Evolutionary conservation across 2,329 filamentous ascomycete genomes (phyloP).

Genomic region (Aspergillus ustus): DNA sequence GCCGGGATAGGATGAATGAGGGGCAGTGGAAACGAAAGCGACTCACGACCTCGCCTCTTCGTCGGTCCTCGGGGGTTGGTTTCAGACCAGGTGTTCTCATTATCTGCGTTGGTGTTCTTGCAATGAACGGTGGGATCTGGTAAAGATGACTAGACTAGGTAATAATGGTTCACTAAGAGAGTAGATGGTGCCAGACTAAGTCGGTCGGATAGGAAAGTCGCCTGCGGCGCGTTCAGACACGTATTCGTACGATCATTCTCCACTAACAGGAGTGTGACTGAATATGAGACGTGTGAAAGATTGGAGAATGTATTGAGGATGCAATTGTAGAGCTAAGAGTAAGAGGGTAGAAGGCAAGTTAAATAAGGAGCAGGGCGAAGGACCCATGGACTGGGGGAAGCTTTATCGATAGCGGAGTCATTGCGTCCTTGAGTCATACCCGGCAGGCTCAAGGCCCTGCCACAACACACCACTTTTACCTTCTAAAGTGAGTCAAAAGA

Average conservation of each 20-base stretch:
- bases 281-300: constrained; percentile 2
- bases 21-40: constrained; percentile 5
- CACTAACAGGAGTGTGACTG: constrained; percentile 16
- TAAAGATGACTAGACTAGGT: constrained; percentile 8
- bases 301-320: not conserved
- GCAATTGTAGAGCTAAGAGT: constrained; percentile 5
- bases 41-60: constrained; percentile 82
- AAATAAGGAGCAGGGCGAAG: constrained; percentile 15
- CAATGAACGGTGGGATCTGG: constrained; percentile 6
- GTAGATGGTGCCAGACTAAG: constrained; percentile 8
- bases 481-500: constrained; percentile 6
- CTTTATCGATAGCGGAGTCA: constrained; percentile 40
- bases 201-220: constrained; percentile 34
- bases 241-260: constrained; percentile 53
- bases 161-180: not conserved
- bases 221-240: constrained; percentile 41
- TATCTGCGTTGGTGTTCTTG: constrained; percentile 12
- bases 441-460: not conserved
- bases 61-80: constrained; percentile 74
- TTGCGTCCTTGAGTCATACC: constrained; percentile 23
- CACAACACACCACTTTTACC: not conserved
- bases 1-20: constrained; percentile 4
- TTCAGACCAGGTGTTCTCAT: constrained; percentile 54
- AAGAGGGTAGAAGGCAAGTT: constrained; percentile 7
- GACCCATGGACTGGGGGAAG: constrained; percentile 18